phyloP scores from a whole-genome alignment of 192 early-diverging fungal genomes.

The Coemansia sp. region DNA sequence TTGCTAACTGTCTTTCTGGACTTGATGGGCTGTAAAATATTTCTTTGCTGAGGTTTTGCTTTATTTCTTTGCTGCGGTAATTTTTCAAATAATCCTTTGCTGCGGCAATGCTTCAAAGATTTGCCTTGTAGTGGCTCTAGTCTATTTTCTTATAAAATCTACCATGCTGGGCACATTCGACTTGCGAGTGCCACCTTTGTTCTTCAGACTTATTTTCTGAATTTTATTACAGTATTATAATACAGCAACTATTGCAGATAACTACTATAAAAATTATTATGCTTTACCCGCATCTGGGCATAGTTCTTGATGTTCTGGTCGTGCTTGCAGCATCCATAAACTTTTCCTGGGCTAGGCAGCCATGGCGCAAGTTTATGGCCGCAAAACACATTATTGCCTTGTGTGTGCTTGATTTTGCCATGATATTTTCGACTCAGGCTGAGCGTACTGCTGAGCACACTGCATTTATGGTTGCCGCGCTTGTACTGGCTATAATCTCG shows the following conservation, averaged over 20 bases:
- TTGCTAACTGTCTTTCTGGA: no score
- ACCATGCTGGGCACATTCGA: not conserved
- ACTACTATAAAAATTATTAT: not conserved
- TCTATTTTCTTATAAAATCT: no score
- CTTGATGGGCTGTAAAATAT: no score
- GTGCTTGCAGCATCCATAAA: not conserved
- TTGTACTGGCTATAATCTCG: not conserved
- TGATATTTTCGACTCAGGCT: not conserved
- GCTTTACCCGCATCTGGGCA: not conserved
- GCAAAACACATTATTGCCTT: not conserved
- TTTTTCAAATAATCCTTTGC: no score
- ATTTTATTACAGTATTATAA: not conserved
- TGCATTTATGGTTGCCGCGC: not conserved
- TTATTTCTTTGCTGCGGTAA: no score
- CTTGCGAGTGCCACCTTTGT: not conserved
- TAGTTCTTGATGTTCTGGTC: not conserved
- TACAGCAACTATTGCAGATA: not conserved
- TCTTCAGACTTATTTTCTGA: not conserved
- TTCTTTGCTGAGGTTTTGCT: no score
- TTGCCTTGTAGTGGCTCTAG: no score
- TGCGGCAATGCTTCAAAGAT: no score
- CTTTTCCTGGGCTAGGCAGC: not conserved
- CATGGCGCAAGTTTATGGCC: not conserved
- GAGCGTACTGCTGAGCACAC: not conserved
- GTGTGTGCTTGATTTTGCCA: not conserved